A percentile compares a stretch with the other conserved stretches of the same genome.
Evolutionary conservation across 2,329 filamentous ascomycete genomes (phyloP).

Genomic region (Arthrobotrys pseudoclavata): DNA sequence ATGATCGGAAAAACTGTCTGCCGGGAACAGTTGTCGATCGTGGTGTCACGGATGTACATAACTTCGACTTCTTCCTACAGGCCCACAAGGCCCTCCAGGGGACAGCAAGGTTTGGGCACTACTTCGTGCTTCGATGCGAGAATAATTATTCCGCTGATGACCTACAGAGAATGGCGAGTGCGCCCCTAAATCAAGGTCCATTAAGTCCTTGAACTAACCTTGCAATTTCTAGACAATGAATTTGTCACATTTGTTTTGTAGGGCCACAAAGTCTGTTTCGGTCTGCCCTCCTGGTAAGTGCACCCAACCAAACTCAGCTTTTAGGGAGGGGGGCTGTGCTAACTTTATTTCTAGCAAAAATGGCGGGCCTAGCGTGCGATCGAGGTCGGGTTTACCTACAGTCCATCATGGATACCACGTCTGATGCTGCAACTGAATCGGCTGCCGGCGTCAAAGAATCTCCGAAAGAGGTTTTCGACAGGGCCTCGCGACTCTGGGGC

Average conservation of each 20-base stretch:
- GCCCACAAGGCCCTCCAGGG: conserved; percentile 87
- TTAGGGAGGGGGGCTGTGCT: not conserved
- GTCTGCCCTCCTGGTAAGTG: conserved; percentile 77
- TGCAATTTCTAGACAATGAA: conserved; percentile 73
- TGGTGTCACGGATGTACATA: conserved; percentile 74
- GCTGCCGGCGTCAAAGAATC: not conserved
- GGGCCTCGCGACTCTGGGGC: conserved; percentile 24
- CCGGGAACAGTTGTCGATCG: conserved; percentile 88
- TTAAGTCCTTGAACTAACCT: conserved; percentile 10
- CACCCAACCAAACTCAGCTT: not conserved
- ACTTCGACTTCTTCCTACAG: conserved; percentile 89
- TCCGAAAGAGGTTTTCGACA: conserved; percentile 13
- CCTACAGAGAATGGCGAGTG: conserved; percentile 33
- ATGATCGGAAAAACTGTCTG: conserved; percentile 73
- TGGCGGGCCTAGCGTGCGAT: conserved; percentile 45
- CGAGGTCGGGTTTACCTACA: conserved; percentile 31
- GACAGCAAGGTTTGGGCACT: conserved; percentile 86
- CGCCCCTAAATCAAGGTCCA: not conserved
- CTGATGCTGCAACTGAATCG: not conserved
- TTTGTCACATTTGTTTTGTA: conserved; percentile 84
- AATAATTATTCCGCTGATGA: conserved; percentile 43
- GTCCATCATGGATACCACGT: conserved; percentile 35
- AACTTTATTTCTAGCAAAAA: conserved; percentile 30
- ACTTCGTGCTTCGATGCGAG: conserved; percentile 72
- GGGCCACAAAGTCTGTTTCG: conserved; percentile 89